A percentile compares a stretch with the other conserved stretches of the same genome.
These are phyloP conservation scores for Zychaea mexicana DNA, from an alignment of 371 early-diverging fungal species.

Conservation along the genomic window DNA sequence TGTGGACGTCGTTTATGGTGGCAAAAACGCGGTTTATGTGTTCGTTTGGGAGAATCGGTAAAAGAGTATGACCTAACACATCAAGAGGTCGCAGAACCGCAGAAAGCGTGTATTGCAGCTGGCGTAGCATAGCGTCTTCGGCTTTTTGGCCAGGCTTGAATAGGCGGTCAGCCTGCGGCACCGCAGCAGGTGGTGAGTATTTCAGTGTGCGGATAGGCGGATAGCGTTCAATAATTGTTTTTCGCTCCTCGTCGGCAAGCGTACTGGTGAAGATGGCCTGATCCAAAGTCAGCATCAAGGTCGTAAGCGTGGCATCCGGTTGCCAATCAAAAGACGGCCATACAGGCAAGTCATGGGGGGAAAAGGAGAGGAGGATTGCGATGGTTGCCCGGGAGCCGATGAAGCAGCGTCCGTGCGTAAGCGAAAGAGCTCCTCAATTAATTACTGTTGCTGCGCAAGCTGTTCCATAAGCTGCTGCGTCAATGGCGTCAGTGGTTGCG, in stretches of 20 bases:
- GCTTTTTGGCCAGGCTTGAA: neutral
- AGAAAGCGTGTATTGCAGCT: constrained; percentile 11
- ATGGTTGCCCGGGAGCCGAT: neutral
- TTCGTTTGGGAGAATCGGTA: neutral
- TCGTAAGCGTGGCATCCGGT: neutral
- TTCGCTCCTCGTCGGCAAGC: constrained; percentile 10
- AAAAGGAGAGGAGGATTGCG: too few species aligned
- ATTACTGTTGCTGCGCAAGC: neutral
- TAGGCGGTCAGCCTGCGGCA: neutral
- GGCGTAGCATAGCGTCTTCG: constrained; percentile 7
- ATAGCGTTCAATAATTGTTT: constrained; percentile 4
- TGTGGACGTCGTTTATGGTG: constrained; percentile 11
- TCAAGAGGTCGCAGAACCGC: constrained; percentile 16
- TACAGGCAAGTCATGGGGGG: constrained; percentile 8
- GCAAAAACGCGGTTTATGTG: neutral
- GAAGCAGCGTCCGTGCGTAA: neutral
- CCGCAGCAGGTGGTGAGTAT: neutral
- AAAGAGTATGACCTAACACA: constrained; percentile 6
- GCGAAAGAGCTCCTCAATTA: neutral
- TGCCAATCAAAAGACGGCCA: constrained; percentile 12
- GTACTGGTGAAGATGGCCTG: neutral
- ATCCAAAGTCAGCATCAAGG: neutral
- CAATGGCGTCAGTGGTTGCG: neutral
- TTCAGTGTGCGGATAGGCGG: neutral
- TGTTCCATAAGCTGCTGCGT: neutral